Evolutionary conservation across 257 asterid genomes (phyloP), one percentile per base, ranked within the genome.

Genomic region (Vinca minor): DNA sequence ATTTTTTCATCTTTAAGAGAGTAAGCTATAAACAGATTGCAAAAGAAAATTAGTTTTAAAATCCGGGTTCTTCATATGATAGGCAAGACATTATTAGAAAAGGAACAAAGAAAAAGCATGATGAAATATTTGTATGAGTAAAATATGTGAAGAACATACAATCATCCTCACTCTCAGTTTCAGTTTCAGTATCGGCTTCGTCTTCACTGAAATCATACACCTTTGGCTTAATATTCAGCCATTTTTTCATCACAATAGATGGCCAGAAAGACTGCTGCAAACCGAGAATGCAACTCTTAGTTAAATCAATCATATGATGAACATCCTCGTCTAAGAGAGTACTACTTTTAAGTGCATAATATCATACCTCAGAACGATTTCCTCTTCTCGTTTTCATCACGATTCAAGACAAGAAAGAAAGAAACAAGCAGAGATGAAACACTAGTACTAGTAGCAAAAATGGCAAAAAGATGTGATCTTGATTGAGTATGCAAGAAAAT

Each of bases 201-300:
- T 91, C 98, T 68, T 91, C 98, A 57, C 98, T 91, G 59, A 91
- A 91, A 62, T 91, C 96, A 59, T 80, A 55, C 67, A 78, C 90
- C 70, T 79, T 69, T 3, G 98, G 98, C 78, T 78, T 73, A 53
- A 91, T 83, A 64, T 91, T 91, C 45, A 91, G 82, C 98, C 98
- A 91, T 74, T 91, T 91, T 73, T 91, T 88, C 94, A 91, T 83
- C 84, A 91, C 94, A 72, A 86, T 75, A 58, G 95, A 79, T 0
- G 98, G 96, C 98, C 96, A 88, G 69, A 88, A 91, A 28, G 94
- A 34, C 97, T 87, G 79, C 34, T n/a, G n/a, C n/a, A n/a, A 42
- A 44, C 32, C 25, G 50, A n/a, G n/a, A 64, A 73, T 58, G n/a
- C 44, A 38, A 34, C 13, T 50, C 58, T 45, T 4, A 59, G 35